phyloP scores from a whole-genome alignment of 2,329 filamentous ascomycete genomes.

The Penicillium corylophilum region DNA sequence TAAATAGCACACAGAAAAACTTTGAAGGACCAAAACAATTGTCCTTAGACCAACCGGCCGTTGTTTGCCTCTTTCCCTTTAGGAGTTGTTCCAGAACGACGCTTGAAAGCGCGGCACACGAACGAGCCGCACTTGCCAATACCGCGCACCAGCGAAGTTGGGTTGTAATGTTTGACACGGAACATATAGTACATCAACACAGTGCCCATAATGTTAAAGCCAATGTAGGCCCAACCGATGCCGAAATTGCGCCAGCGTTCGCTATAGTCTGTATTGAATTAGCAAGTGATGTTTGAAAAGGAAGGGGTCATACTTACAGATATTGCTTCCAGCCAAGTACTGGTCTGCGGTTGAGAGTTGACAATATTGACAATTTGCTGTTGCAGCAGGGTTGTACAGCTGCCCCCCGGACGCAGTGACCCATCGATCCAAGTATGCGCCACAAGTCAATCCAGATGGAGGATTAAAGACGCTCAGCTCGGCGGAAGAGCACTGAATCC shows the following conservation, averaged over 20 bases:
- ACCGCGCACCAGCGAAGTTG: conserved; percentile 28
- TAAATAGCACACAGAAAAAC: too few relatives aligned
- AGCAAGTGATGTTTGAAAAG: neutral
- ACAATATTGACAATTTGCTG: conserved; percentile 53
- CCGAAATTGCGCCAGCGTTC: conserved; percentile 70
- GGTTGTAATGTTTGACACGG: conserved; percentile 45
- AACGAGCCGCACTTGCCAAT: conserved; percentile 21
- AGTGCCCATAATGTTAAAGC: conserved; percentile 59
- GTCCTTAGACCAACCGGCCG: conserved; percentile 23
- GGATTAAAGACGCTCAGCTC: conserved; percentile 70
- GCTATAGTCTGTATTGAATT: conserved; percentile 45
- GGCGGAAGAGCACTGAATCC: conserved; percentile 65
- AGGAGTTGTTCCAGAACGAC: conserved; percentile 30
- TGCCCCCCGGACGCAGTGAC: conserved; percentile 54
- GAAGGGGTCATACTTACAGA: conserved; percentile 28
- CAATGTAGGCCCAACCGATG: conserved; percentile 59
- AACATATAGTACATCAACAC: conserved; percentile 55
- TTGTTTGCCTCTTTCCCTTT: conserved; percentile 33
- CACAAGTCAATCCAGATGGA: conserved; percentile 57
- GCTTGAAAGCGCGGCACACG: conserved; percentile 33
- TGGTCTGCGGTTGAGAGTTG: conserved; percentile 40
- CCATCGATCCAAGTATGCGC: conserved; percentile 56
- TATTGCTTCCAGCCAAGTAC: conserved; percentile 47
- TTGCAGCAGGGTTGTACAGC: conserved; percentile 52
- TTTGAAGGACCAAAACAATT: neutral